Percentiles rank a stretch among this genome's conserved stretches.
phyloP scores from a whole-genome alignment of 108 stramenopile species.

The Tribonema minus region DNA sequence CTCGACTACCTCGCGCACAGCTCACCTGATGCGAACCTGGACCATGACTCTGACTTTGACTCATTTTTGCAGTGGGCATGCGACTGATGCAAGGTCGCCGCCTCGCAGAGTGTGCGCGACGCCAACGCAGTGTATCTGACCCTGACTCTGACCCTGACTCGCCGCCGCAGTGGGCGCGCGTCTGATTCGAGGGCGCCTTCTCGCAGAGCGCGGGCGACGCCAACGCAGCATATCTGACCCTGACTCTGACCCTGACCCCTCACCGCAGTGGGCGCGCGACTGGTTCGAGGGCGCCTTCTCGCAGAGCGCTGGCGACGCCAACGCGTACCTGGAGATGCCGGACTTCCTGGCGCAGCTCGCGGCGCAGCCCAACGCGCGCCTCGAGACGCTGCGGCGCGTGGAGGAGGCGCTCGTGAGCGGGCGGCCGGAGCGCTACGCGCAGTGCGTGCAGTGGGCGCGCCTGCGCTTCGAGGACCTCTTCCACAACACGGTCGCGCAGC shows the following conservation, averaged over 20 bases:
- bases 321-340: conserved; percentile 73
- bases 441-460: conserved; percentile 90
- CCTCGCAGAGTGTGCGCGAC: no score
- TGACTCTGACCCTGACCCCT: no score
- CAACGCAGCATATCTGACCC: no score
- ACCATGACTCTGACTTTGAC: no score
- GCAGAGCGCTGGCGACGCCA: conserved; percentile 89
- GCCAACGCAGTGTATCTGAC: no score
- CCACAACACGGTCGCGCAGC: conserved; percentile 79
- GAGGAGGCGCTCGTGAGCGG: conserved; percentile 74
- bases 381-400: conserved; percentile 75
- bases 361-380: conserved; percentile 79
- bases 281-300: conserved; percentile 97
- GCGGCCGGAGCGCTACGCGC: conserved; percentile 78
- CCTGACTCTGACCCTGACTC: no score
- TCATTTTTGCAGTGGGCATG: no score
- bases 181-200: conserved; percentile 96
- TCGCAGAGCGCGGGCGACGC: conserved; percentile 91
- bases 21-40: no score
- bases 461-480: conserved; percentile 88
- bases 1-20: no score
- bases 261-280: conserved; percentile 98
- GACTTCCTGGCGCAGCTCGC: conserved; percentile 71
- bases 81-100: no score
- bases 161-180: conserved; percentile 98